Evolutionary conservation across 495 filamentous ascomycete species (phyloP), one percentile per base, ranked within the genome.

Genomic region (Penicillium manginii): DNA sequence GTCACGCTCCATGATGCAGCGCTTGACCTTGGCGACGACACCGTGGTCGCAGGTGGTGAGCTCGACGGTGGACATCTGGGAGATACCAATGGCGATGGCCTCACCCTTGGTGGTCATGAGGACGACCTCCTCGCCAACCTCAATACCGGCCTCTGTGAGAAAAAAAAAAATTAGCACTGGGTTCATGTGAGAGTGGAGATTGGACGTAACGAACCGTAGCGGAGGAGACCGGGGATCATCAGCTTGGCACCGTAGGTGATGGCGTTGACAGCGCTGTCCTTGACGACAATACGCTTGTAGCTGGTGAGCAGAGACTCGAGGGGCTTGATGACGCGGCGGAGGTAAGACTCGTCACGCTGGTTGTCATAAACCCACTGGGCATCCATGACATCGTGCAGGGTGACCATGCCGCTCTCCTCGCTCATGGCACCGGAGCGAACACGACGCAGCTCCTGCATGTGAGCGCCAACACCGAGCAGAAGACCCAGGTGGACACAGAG

Each of bases 91-190:
- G 48, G 94, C 94, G 64, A 98, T 97, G 19, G 94, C 94, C 78
- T 98, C 94, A 58, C 94, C 94, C 82, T 98, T 98, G 57, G 93
- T 97, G 29, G 93, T 97, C 85, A 98, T 97, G 42, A 98, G 78
- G 26, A 98, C 92, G 70, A 98, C 89, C 71, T 97, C 92, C 68
- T 96, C 92, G 65, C 91, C 83, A 57, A 91, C 81, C 73, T 96
- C 89, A 66, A 98, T 97, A 35, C 85, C 90, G 58, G 83, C 74
- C 81, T 97, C 93, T 90, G 62, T 14, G 63, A 46, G 51, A 22
- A 14, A 32, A 18, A 54, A 22, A 14, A 32, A 18, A 56, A 45
- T 73, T 65, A 78, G 73, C 22, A 57, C 2, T 21, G 33, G 15
- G 17, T 46, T 12, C 26, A 29, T 29, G 6, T 29, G 0, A 29